These are phyloP conservation scores for Trichoderma brevicompactum DNA, from an alignment of 2,329 filamentous ascomycete genomes.

Conservation along the genomic window DNA sequence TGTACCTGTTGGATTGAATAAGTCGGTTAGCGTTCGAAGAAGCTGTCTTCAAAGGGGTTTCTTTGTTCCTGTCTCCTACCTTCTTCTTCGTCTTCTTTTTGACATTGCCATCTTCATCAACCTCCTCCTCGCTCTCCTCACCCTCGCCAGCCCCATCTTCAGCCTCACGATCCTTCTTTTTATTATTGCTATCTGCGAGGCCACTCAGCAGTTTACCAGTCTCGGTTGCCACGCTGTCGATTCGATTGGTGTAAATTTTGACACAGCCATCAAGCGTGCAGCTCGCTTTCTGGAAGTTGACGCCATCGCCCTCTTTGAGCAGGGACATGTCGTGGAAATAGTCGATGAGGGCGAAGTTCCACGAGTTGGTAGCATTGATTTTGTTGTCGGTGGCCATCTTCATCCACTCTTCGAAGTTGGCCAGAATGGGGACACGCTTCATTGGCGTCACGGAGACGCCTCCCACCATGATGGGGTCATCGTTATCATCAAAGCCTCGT, in stretches of 20 bases:
- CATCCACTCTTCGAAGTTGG: slow-evolving; percentile 99
- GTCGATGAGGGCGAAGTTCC: slow-evolving; percentile 99
- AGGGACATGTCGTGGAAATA: slow-evolving; percentile 99
- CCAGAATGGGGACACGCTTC: slow-evolving; percentile 92
- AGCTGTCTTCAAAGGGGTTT: neutral
- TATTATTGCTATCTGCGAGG: slow-evolving; percentile 82
- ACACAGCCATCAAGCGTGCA: slow-evolving; percentile 97
- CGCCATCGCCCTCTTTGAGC: slow-evolving; percentile 91
- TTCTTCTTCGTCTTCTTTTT: slow-evolving; percentile 74
- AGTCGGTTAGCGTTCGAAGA: slow-evolving; percentile 13
- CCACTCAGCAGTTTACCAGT: slow-evolving; percentile 94
- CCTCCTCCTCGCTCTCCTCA: slow-evolving; percentile 65
- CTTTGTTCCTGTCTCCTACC: slow-evolving; percentile 47
- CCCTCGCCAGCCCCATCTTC: slow-evolving; percentile 71
- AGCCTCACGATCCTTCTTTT: slow-evolving; percentile 69
- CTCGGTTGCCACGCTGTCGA: slow-evolving; percentile 97
- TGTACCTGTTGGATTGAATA: slow-evolving; percentile 53
- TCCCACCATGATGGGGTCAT: slow-evolving; percentile 67
- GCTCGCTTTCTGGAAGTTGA: slow-evolving; percentile 98
- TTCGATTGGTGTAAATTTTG: slow-evolving; percentile 98
- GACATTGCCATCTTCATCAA: slow-evolving; percentile 65
- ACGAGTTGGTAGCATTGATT: slow-evolving; percentile 97
- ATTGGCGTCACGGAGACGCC: slow-evolving; percentile 86
- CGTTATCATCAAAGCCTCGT: slow-evolving; percentile 50
- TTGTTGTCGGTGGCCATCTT: slow-evolving; percentile 99